A percentile compares a stretch with the other conserved stretches of the same genome.
phyloP scores from a whole-genome alignment of 441 rosid genomes.

The Mallotus japonicus region DNA sequence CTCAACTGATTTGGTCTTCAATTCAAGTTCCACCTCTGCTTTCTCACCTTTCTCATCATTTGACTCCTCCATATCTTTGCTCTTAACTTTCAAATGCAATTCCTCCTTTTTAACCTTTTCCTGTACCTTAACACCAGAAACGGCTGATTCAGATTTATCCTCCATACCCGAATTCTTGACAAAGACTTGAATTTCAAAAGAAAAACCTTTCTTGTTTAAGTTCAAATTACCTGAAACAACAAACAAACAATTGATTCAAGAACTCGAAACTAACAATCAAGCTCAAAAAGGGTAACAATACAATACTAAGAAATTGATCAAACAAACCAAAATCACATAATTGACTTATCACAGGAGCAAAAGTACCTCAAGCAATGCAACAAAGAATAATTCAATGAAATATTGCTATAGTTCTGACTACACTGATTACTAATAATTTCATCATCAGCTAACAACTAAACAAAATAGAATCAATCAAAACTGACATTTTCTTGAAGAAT shows the following conservation, averaged over 20 bases:
- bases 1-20: constrained; percentile 50
- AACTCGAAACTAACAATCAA: neutral
- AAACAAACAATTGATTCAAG: neutral
- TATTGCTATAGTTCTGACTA: neutral
- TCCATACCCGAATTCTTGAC: constrained; percentile 26
- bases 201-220: constrained; percentile 16
- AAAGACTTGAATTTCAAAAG: constrained; percentile 21
- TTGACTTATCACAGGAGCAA: neutral
- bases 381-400: too few species aligned
- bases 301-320: neutral
- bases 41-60: constrained; percentile 36
- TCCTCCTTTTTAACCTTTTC: constrained; percentile 49
- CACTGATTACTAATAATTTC: neutral
- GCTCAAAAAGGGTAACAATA: too few species aligned
- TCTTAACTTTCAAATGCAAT: constrained; percentile 45
- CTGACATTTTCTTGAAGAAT: neutral
- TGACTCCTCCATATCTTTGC: constrained; percentile 32
- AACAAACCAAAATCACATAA: neutral
- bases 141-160: constrained; percentile 26
- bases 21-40: constrained; percentile 43
- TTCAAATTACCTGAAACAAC: constrained; percentile 27
- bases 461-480: neutral
- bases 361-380: neutral
- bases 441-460: neutral
- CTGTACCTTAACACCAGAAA: constrained; percentile 28